phyloP scores from a whole-genome alignment of 1,139 yeast genomes.

The Scheffersomyces illinoinensis region DNA sequence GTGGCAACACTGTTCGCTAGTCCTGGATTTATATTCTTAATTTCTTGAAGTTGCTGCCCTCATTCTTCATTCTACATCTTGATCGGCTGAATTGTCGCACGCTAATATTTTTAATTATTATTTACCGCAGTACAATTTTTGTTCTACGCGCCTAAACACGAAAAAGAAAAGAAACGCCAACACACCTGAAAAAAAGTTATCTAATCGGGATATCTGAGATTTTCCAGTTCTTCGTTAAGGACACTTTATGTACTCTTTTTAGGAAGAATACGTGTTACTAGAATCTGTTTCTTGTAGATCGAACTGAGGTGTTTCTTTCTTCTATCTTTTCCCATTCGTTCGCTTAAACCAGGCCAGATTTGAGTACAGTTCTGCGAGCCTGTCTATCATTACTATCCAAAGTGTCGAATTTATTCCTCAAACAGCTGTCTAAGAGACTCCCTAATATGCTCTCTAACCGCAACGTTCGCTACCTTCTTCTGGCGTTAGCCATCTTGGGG shows the following conservation, averaged over 20 bases:
- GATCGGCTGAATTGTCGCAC: too few species aligned
- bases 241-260: neutral
- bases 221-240: neutral
- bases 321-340: neutral
- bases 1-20: neutral
- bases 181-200: neutral
- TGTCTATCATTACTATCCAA: conserved; percentile 5
- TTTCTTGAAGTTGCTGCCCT: neutral
- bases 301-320: neutral
- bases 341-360: neutral
- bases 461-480: conserved; percentile 36
- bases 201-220: neutral
- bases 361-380: conserved; percentile 3
- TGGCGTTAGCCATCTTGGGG: conserved; percentile 35
- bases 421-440: neutral
- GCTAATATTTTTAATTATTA: too few species aligned
- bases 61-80: too few species aligned
- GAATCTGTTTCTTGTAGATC: neutral
- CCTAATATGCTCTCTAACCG: conserved; percentile 35
- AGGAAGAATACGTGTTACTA: neutral
- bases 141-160: neutral
- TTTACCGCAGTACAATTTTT: too few species aligned
- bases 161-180: neutral
- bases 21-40: neutral
- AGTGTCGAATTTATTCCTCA: conserved; percentile 1